A percentile compares a stretch with the other conserved stretches of the same genome.
phyloP scores from a whole-genome alignment of 371 early-diverging fungal genomes.

The Zopfochytrium polystomum region DNA sequence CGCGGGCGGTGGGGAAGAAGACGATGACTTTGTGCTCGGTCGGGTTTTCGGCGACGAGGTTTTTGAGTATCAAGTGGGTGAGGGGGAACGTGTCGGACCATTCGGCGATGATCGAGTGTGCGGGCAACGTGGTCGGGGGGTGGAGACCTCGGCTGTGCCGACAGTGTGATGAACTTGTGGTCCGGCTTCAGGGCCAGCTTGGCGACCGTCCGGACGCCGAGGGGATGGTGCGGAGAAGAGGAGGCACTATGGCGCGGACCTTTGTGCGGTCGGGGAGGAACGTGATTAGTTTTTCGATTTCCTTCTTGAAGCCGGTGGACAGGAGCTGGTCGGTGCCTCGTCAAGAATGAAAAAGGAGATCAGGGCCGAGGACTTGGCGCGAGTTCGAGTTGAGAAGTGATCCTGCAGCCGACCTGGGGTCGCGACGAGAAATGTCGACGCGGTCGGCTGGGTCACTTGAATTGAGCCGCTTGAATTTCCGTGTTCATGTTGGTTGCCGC shows the following conservation, averaged over 20 bases:
- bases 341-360: too few species aligned
- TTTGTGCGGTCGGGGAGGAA: constrained; percentile 75
- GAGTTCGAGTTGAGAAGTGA: constrained; percentile 72
- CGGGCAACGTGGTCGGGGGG: constrained; percentile 67
- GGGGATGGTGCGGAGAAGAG: constrained; percentile 98
- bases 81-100: constrained; percentile 59
- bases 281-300: constrained; percentile 77
- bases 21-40: constrained; percentile 82
- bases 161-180: constrained; percentile 79
- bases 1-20: constrained; percentile 81
- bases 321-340: too few species aligned
- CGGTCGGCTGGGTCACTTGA: constrained; percentile 59
- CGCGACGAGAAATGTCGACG: constrained; percentile 87
- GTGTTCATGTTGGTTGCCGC: constrained; percentile 72
- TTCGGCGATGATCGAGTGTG: constrained; percentile 67
- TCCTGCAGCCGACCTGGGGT: constrained; percentile 95
- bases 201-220: constrained; percentile 73
- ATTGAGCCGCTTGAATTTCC: constrained; percentile 42
- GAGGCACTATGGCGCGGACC: constrained; percentile 77
- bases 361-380: constrained; percentile 62
- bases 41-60: constrained; percentile 38
- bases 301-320: constrained; percentile 93
- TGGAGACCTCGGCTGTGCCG: constrained; percentile 77
- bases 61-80: constrained; percentile 61
- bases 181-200: constrained; percentile 60